Conservation (phyloP, 257 asterid species). For the Ballota nigra region DNA sequence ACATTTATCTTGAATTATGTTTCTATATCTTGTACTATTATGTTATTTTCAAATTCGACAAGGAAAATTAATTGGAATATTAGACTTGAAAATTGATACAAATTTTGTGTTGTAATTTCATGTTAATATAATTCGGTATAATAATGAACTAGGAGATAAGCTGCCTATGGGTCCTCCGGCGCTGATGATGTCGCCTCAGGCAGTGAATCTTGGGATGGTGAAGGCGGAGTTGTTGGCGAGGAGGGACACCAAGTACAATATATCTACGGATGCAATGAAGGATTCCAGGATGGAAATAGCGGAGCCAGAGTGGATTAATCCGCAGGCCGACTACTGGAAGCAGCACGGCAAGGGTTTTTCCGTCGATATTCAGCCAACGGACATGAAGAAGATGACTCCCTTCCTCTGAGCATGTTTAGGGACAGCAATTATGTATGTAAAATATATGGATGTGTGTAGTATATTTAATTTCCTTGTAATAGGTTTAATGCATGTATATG, state of each 20-base stretch:
- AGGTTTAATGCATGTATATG: background rate
- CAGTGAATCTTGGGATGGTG: slow-evolving; percentile 45
- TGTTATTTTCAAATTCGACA: too few species aligned
- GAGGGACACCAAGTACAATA: slow-evolving; percentile 54
- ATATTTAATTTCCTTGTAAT: too few species aligned
- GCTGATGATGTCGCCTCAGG: slow-evolving; percentile 79
- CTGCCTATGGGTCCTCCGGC: slow-evolving; percentile 71
- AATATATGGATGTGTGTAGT: background rate
- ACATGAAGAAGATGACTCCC: slow-evolving; percentile 45
- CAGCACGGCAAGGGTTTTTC: slow-evolving; percentile 61
- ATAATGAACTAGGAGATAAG: slow-evolving; percentile 41
- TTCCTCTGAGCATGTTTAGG: slow-evolving; percentile 35
- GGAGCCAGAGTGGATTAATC: slow-evolving; percentile 62
- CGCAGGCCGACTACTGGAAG: slow-evolving; percentile 79
- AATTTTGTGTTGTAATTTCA: too few species aligned
- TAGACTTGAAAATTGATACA: too few species aligned
- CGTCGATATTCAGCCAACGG: slow-evolving; percentile 37
- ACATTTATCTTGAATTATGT: too few species aligned
- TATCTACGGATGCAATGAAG: slow-evolving; percentile 42
- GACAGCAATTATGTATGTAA: background rate
- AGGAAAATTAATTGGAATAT: too few species aligned
- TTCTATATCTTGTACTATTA: too few species aligned
- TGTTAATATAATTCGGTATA: too few species aligned
- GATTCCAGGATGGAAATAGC: slow-evolving; percentile 44
- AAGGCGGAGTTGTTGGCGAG: slow-evolving; percentile 35